These are phyloP conservation scores for Circinella umbellata DNA, from an alignment of 371 early-diverging fungal species.

Conservation along the genomic window DNA sequence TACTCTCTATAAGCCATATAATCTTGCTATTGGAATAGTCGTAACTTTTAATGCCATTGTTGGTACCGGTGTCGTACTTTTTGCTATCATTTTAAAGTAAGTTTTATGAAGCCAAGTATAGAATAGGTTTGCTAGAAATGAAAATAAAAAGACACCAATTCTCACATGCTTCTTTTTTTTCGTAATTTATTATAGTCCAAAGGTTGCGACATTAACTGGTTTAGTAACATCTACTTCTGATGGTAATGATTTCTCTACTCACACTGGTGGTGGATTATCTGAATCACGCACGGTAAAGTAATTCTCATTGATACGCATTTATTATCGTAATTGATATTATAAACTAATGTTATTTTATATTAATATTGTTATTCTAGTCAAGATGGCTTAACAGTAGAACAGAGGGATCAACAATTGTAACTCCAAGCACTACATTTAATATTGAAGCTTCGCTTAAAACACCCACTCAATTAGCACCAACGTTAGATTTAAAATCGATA, in stretches of 20 bases:
- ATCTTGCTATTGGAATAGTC: slow-evolving; percentile 23
- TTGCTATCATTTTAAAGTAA: slow-evolving; percentile 37
- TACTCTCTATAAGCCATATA: slow-evolving; percentile 5
- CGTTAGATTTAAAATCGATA: not conserved
- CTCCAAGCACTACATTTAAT: not conserved
- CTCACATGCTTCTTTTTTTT: not conserved
- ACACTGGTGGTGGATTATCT: too few relatives aligned
- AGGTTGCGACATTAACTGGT: slow-evolving; percentile 2
- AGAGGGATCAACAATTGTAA: not conserved
- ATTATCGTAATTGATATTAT: too few relatives aligned
- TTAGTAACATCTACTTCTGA: not conserved
- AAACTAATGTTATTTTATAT: not conserved
- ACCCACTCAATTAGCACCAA: not conserved
- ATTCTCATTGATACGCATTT: too few relatives aligned
- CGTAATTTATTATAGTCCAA: slow-evolving; percentile 10
- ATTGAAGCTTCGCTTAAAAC: not conserved
- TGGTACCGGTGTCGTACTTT: slow-evolving; percentile 29
- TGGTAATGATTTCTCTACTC: not conserved
- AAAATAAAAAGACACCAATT: not conserved
- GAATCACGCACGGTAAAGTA: not conserved
- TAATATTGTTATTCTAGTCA: not conserved
- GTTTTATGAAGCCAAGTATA: not conserved
- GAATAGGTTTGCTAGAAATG: too few relatives aligned
- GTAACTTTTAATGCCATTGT: slow-evolving; percentile 30
- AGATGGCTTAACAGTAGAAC: not conserved